phyloP scores from a whole-genome alignment of 805 yeast genomes.

The Clavispora phyllophila region DNA sequence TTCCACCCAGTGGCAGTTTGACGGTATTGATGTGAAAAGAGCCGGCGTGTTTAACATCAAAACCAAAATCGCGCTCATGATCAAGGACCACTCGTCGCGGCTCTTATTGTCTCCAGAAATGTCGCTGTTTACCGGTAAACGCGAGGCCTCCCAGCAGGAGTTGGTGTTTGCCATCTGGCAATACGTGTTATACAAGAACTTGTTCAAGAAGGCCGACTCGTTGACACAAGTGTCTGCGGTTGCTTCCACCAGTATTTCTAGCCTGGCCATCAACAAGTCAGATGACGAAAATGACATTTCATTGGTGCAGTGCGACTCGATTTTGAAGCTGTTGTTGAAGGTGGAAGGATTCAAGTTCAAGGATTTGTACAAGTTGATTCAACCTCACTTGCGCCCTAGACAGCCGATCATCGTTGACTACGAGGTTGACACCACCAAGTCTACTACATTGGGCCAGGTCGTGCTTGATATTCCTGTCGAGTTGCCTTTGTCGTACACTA shows the following conservation, averaged over 20 bases:
- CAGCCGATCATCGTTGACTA: conserved; percentile 78
- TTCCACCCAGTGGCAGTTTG: conserved; percentile 44
- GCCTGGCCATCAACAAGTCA: conserved; percentile 14
- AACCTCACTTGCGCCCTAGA: conserved; percentile 69
- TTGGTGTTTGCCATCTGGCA: conserved; percentile 77
- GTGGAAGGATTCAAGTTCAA: conserved; percentile 58
- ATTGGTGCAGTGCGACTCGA: conserved; percentile 38
- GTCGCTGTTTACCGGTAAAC: conserved; percentile 65
- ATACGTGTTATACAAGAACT: conserved; percentile 63
- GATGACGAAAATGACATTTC: conserved; percentile 31
- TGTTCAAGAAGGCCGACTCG: conserved; percentile 33
- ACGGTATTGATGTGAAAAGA: conserved; percentile 85
- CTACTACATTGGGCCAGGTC: conserved; percentile 74
- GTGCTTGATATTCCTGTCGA: conserved; percentile 64
- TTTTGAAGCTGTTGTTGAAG: conserved; percentile 41
- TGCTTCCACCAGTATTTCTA: conserved; percentile 19
- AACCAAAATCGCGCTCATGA: conserved; percentile 65
- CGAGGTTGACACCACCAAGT: conserved; percentile 68
- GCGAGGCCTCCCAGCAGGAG: conserved; percentile 82
- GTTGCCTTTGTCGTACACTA: conserved; percentile 33
- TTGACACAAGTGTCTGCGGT: conserved; percentile 36
- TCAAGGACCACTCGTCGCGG: conserved; percentile 68
- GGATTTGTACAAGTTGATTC: conserved; percentile 63
- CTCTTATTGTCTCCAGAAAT: conserved; percentile 60
- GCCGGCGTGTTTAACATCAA: conserved; percentile 55